Conservation (phyloP, 495 filamentous ascomycete genomes). For the Podospora bellae-mahoneyi region DNA sequence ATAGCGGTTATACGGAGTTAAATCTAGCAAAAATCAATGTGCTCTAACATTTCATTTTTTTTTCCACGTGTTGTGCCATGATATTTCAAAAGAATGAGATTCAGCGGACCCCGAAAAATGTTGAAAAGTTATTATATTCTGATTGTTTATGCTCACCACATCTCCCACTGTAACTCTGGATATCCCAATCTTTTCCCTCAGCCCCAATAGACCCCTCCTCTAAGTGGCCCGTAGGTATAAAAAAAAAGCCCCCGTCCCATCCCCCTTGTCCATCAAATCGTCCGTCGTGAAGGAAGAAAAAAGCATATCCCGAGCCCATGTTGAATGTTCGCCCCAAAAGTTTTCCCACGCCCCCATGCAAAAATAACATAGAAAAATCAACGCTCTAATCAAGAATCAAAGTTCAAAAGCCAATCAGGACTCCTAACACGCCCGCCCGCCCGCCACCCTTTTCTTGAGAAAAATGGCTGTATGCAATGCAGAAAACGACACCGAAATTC, state of each 20-base stretch:
- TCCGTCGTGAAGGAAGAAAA: neutral
- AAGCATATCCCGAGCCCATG: conserved; percentile 25
- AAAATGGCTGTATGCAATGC: neutral
- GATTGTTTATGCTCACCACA: neutral
- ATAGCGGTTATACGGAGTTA: conserved; percentile 1
- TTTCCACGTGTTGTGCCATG: neutral
- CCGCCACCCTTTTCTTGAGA: neutral
- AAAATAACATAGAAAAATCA: neutral
- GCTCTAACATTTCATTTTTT: neutral
- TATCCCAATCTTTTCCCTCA: neutral
- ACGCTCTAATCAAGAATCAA: neutral
- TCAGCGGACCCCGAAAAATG: neutral
- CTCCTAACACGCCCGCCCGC: neutral
- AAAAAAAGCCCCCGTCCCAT: neutral
- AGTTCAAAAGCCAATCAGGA: neutral
- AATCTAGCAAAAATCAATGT: neutral
- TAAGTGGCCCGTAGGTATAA: neutral
- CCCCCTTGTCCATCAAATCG: conserved; percentile 6
- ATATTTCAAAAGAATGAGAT: neutral
- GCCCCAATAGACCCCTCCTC: neutral
- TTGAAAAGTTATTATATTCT: conserved; percentile 20
- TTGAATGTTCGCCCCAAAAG: conserved; percentile 26
- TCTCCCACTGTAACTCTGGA: neutral
- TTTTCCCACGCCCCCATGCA: conserved; percentile 19
- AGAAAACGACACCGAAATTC: neutral